These are phyloP conservation scores for Tillandsia leiboldiana DNA, from an alignment of 176 grass and related monocot species.

Conservation along the genomic window DNA sequence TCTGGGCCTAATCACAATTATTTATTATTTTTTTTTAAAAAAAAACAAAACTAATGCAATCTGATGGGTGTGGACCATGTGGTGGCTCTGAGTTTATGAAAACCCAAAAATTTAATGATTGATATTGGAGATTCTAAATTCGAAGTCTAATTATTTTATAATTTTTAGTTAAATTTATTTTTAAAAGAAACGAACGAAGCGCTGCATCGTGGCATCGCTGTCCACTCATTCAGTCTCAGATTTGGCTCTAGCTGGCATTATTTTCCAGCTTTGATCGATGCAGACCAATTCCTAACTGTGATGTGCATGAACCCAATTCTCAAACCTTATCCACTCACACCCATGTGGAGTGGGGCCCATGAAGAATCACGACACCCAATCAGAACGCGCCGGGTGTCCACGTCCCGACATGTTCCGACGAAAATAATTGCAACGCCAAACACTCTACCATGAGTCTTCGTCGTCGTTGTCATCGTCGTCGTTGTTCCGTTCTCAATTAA, in stretches of 20 bases:
- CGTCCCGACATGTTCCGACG: not conserved
- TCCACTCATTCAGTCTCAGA: no score
- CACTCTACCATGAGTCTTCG: no score
- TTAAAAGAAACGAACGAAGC: no score
- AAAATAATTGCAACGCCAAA: not conserved
- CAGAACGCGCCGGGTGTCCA: not conserved
- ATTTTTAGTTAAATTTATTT: no score
- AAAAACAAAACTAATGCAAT: not conserved
- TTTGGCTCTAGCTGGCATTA: no score
- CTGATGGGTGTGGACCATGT: not conserved
- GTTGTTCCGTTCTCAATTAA: no score
- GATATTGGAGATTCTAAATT: no score
- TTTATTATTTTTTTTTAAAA: no score
- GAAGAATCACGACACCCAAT: not conserved
- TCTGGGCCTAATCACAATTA: no score
- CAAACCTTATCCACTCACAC: slow-evolving; percentile 7
- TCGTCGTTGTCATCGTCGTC: not conserved
- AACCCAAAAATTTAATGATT: no score
- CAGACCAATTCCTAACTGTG: not conserved
- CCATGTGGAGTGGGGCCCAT: not conserved
- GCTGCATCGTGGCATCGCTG: no score
- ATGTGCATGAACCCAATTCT: not conserved
- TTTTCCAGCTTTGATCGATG: not conserved
- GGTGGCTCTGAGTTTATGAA: not conserved
- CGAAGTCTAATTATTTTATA: no score